Evolutionary conservation across 225 moss, liverwort and hornwort species (phyloP).

Genomic region (Thuidium tamariscinum): DNA sequence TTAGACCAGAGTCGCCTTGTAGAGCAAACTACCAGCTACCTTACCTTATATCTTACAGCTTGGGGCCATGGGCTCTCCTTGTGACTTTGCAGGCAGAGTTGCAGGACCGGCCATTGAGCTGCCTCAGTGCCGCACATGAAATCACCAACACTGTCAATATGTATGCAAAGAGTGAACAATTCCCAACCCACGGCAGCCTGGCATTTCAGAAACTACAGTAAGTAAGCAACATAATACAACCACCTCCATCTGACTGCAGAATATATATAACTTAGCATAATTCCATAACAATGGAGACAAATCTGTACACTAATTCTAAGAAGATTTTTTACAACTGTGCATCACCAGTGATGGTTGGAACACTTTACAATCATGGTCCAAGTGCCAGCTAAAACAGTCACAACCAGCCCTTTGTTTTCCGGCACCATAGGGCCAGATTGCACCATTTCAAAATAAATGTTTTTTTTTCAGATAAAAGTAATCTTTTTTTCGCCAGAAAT

Average conservation of each 20-base stretch:
- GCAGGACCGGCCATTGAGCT: background rate
- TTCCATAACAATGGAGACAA: no score
- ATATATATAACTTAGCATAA: background rate
- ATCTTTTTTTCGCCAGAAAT: no score
- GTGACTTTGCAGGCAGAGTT: background rate
- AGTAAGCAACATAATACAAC: background rate
- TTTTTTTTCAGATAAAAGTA: no score
- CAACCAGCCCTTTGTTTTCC: no score
- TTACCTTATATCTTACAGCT: background rate
- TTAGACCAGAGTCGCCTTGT: no score
- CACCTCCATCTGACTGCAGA: background rate
- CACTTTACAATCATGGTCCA: no score
- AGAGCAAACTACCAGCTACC: no score
- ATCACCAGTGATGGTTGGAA: no score
- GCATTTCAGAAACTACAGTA: background rate
- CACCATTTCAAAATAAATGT: no score
- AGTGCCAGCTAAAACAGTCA: no score
- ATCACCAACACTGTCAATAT: background rate
- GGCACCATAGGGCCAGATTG: no score
- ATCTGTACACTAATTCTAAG: background rate
- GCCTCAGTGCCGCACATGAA: background rate
- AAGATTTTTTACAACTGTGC: background rate
- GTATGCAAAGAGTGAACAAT: background rate
- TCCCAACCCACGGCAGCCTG: background rate
- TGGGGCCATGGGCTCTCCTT: no score